A percentile compares a stretch with the other conserved stretches of the same genome.
These are phyloP conservation scores for Mycena indigotica DNA, from an alignment of 768 basidiomycete genomes.

Conservation along the genomic window DNA sequence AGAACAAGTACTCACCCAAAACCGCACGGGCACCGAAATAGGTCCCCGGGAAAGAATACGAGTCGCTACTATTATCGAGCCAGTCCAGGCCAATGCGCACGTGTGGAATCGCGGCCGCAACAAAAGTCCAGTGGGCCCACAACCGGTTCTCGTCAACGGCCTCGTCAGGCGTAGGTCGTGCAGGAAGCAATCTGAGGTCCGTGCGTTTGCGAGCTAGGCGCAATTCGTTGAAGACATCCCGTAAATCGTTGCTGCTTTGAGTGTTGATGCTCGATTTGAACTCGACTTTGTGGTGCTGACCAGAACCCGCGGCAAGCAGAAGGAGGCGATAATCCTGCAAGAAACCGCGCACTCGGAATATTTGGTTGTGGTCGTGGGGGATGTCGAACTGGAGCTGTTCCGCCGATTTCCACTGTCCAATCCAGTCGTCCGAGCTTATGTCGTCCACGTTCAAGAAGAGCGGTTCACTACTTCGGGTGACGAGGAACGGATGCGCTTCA, in stretches of 20 bases:
- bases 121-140: slow-evolving; percentile 43
- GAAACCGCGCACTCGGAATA: slow-evolving; percentile 37
- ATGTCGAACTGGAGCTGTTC: slow-evolving; percentile 41
- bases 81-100: slow-evolving; percentile 16
- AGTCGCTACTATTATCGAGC: slow-evolving; percentile 5
- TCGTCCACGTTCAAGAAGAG: slow-evolving; percentile 54
- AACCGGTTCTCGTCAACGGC: slow-evolving; percentile 27
- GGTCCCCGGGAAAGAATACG: slow-evolving; percentile 19
- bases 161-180: background rate
- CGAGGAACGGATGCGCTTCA: slow-evolving; percentile 19
- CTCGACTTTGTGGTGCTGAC: slow-evolving; percentile 18
- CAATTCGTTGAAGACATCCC: slow-evolving; percentile 36
- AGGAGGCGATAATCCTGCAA: slow-evolving; percentile 35
- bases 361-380: slow-evolving; percentile 30
- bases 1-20: slow-evolving; percentile 12
- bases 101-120: slow-evolving; percentile 33
- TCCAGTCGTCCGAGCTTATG: slow-evolving; percentile 36
- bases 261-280: slow-evolving; percentile 10
- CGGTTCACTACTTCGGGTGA: slow-evolving; percentile 19
- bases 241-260: slow-evolving; percentile 22
- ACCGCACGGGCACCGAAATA: slow-evolving; percentile 23
- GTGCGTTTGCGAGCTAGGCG: slow-evolving; percentile 34
- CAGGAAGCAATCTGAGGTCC: slow-evolving; percentile 39
- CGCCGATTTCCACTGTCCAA: slow-evolving; percentile 38
- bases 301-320: slow-evolving; percentile 34